phyloP scores from a whole-genome alignment of 257 asterid species.

The Datura wrightii region DNA sequence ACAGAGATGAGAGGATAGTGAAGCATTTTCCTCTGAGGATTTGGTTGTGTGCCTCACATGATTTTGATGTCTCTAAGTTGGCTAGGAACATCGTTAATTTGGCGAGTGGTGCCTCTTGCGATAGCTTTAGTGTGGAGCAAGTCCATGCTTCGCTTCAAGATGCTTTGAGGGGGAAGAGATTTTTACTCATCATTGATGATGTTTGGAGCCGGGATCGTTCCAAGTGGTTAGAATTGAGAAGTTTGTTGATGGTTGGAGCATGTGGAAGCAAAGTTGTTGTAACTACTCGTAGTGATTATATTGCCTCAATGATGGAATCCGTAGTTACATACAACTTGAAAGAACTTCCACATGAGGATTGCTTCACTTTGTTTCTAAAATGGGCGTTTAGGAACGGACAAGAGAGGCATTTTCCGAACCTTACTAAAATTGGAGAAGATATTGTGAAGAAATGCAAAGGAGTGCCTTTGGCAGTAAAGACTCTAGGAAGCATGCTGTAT shows the following conservation, averaged over 20 bases:
- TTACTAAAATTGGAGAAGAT: conserved; percentile 24
- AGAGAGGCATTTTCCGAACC: background rate
- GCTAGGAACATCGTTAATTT: conserved; percentile 9
- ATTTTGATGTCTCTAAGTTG: background rate
- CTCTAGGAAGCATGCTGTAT: conserved; percentile 31
- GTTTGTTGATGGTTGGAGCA: conserved; percentile 33
- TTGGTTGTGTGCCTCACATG: conserved; percentile 35
- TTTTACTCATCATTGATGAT: conserved; percentile 36
- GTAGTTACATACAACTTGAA: background rate
- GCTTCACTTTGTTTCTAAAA: conserved; percentile 26
- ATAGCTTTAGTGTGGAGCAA: background rate
- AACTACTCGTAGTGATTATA: conserved; percentile 27
- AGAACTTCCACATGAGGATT: conserved; percentile 29
- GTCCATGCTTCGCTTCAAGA: conserved; percentile 10
- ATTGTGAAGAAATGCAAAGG: conserved; percentile 32
- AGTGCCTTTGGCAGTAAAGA: conserved; percentile 37
- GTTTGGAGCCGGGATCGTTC: conserved; percentile 31
- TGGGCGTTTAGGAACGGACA: conserved; percentile 25
- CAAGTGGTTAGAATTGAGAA: conserved; percentile 29
- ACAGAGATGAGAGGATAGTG: conserved; percentile 27
- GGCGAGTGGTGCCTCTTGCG: conserved; percentile 22
- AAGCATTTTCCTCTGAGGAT: conserved; percentile 14
- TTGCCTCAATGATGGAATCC: conserved; percentile 23
- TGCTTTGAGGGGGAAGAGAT: conserved; percentile 25
- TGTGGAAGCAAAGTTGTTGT: conserved; percentile 32